These are phyloP conservation scores for Cicer judaicum DNA, from an alignment of 306 rosid species.

Conservation along the genomic window DNA sequence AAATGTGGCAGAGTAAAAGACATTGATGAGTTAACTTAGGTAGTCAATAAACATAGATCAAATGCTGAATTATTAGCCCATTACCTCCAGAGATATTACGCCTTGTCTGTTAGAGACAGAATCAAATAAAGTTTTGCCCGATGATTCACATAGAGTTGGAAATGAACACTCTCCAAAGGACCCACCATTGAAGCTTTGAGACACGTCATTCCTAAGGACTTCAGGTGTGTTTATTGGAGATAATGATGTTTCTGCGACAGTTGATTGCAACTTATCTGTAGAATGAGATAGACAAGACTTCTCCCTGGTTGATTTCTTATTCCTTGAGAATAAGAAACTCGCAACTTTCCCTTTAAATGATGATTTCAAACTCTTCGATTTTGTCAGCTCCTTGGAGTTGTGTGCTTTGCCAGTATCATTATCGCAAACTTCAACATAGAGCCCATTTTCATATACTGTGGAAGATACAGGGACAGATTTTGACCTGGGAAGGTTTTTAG, in stretches of 20 bases:
- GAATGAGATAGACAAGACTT: constrained; percentile 58
- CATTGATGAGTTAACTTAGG: constrained; percentile 13
- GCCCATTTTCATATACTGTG: constrained; percentile 56
- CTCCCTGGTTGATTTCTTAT: constrained; percentile 72
- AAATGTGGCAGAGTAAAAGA: background rate
- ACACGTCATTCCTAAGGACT: constrained; percentile 56
- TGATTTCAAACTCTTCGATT: constrained; percentile 78
- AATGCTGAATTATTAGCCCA: constrained; percentile 29
- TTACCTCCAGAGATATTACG: constrained; percentile 68
- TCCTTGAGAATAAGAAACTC: constrained; percentile 85
- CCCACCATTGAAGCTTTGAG: constrained; percentile 56
- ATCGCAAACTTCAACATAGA: constrained; percentile 58
- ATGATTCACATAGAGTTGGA: constrained; percentile 53
- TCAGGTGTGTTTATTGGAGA: constrained; percentile 53
- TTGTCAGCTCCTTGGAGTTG: constrained; percentile 60
- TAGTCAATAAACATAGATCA: constrained; percentile 13
- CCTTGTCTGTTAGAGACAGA: constrained; percentile 57
- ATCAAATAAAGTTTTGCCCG: constrained; percentile 54
- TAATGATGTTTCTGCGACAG: constrained; percentile 50
- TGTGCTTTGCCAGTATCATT: constrained; percentile 50
- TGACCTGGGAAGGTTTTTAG: constrained; percentile 79
- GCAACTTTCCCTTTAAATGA: constrained; percentile 94
- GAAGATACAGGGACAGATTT: constrained; percentile 86
- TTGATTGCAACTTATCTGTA: constrained; percentile 51
- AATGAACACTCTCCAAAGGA: constrained; percentile 60